A percentile compares a stretch with the other conserved stretches of the same genome.
Conservation (phyloP, 1,284 basidiomycete genomes). For the Irpex sp. region DNA sequence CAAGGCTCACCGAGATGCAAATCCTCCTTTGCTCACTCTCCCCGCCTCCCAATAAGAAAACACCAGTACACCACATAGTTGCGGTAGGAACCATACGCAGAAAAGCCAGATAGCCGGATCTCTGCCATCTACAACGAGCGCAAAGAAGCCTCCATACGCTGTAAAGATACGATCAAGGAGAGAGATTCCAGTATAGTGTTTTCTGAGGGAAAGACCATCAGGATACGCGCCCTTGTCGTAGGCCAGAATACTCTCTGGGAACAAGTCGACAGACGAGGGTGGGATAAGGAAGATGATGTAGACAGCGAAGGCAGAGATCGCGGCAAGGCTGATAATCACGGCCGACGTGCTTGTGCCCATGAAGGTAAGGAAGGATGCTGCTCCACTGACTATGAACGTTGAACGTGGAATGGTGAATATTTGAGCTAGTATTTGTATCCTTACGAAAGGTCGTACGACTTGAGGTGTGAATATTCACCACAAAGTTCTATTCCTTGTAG, state of each 20-base stretch:
- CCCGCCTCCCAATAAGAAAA: conserved; percentile 12
- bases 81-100: conserved; percentile 15
- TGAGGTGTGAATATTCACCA: background rate
- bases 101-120: conserved; percentile 10
- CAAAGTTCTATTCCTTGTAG: too few relatives aligned
- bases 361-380: background rate
- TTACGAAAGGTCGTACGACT: background rate
- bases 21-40: background rate
- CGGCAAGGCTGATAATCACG: background rate
- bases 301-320: conserved; percentile 1
- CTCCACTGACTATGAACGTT: too few relatives aligned
- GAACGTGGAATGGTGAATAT: too few relatives aligned
- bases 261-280: conserved; percentile 3
- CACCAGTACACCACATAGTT: conserved; percentile 8
- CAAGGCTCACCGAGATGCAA: background rate
- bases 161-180: conserved; percentile 7
- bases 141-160: conserved; percentile 8
- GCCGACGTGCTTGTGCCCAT: background rate
- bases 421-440: background rate
- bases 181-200: conserved; percentile 1
- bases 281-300: conserved; percentile 8
- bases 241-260: conserved; percentile 3
- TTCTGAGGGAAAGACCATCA: conserved; percentile 8
- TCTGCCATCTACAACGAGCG: conserved; percentile 9
- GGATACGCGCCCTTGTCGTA: conserved; percentile 9